Evolutionary conservation across 148 eudicot genomes (phyloP).

Genomic region (Cornus suecica): DNA sequence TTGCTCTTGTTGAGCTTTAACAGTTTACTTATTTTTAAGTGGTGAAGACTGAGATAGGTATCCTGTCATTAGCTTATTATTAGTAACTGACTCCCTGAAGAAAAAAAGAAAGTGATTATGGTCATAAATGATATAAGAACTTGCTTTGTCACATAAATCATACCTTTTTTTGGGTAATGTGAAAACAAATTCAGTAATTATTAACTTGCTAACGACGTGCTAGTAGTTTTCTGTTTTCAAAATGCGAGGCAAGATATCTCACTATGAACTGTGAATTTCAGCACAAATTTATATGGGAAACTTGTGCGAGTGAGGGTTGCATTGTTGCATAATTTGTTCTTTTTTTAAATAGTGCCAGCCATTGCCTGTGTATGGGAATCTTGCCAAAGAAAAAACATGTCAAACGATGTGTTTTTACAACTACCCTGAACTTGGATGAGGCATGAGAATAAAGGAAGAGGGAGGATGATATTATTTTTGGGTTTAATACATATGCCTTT

Average conservation of each 20-base stretch:
- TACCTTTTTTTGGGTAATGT: too few relatives aligned
- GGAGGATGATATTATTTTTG: not conserved
- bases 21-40: not conserved
- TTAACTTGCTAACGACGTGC: not conserved
- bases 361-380: not conserved
- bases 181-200: too few relatives aligned
- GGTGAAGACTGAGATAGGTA: not conserved
- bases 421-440: not conserved
- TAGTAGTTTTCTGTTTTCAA: not conserved
- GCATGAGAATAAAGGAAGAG: not conserved
- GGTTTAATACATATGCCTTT: not conserved
- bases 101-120: not conserved
- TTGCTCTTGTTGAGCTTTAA: not conserved
- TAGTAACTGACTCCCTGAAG: not conserved
- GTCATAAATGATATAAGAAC: not conserved
- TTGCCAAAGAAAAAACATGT: not conserved
- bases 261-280: not conserved
- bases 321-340: not conserved
- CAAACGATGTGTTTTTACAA: not conserved
- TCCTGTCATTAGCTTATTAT: not conserved
- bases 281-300: not conserved
- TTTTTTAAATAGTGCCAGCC: not conserved
- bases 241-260: not conserved
- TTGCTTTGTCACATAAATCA: not conserved
- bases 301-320: not conserved